phyloP scores from a whole-genome alignment of 495 filamentous ascomycete genomes.

The Trichoderma asperelloides region DNA sequence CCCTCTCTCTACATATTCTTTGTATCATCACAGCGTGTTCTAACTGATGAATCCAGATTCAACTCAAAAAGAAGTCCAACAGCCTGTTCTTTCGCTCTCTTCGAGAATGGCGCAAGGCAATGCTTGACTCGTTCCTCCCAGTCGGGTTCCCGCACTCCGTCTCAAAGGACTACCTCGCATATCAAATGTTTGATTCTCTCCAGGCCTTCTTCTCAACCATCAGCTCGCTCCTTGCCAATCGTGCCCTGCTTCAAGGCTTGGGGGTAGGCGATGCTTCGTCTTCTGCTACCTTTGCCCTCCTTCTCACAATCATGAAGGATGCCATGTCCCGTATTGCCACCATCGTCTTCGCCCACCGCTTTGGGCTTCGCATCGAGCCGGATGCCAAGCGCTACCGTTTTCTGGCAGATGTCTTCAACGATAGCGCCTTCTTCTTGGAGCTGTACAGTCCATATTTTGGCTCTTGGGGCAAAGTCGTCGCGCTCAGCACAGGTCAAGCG shows the following conservation, averaged over 20 bases:
- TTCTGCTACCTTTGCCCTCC: constrained; percentile 76
- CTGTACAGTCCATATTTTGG: constrained; percentile 76
- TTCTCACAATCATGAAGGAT: constrained; percentile 82
- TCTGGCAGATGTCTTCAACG: constrained; percentile 86
- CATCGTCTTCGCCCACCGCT: constrained; percentile 78
- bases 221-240: constrained; percentile 74
- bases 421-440: constrained; percentile 81
- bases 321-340: constrained; percentile 77
- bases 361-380: constrained; percentile 81
- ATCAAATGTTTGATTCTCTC: constrained; percentile 65
- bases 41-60: not conserved
- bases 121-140: constrained; percentile 78
- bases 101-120: constrained; percentile 18
- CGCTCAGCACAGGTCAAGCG: constrained; percentile 69
- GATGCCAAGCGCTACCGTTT: constrained; percentile 94
- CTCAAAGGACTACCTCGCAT: constrained; percentile 79
- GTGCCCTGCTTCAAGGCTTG: constrained; percentile 85
- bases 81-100: not conserved
- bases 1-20: not conserved
- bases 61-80: not conserved
- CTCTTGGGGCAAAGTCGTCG: constrained; percentile 51
- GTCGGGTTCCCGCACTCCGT: constrained; percentile 89
- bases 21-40: not conserved
- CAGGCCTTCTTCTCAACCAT: constrained; percentile 96
- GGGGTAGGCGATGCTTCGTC: constrained; percentile 84